These are phyloP conservation scores for Nothophoma quercina DNA, from an alignment of 2,329 filamentous ascomycete genomes.

Conservation along the genomic window DNA sequence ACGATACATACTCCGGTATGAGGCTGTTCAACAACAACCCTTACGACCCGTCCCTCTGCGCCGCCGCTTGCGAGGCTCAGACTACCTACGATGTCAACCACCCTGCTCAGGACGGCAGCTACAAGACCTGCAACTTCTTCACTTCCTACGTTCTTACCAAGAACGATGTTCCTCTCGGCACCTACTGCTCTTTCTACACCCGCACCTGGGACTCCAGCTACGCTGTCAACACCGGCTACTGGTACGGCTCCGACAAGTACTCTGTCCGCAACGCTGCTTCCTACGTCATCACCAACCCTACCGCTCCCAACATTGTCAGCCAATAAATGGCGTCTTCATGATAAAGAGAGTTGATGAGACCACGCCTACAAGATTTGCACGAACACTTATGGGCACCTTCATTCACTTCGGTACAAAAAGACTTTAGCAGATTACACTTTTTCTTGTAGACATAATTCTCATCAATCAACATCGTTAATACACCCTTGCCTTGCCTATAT, in stretches of 20 bases:
- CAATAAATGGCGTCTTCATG: background rate
- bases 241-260: conserved; percentile 24
- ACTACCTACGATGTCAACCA: conserved; percentile 45
- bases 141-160: conserved; percentile 49
- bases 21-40: conserved; percentile 39
- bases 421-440: conserved; percentile 5
- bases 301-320: background rate
- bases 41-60: conserved; percentile 42
- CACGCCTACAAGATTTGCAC: background rate
- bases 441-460: background rate
- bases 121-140: conserved; percentile 50
- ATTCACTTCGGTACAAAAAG: background rate
- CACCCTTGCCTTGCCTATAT: background rate
- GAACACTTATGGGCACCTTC: background rate
- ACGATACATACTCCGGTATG: conserved; percentile 40
- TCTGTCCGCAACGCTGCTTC: conserved; percentile 18
- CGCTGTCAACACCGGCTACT: conserved; percentile 37
- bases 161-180: conserved; percentile 46
- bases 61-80: conserved; percentile 45
- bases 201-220: conserved; percentile 22
- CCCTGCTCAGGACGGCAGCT: conserved; percentile 35
- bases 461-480: background rate
- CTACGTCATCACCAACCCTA: background rate
- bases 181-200: conserved; percentile 45
- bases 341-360: background rate